Percentiles rank a stretch among this genome's conserved stretches.
Conservation (phyloP, 208 protist species). For the Wallacemonas sp. region DNA sequence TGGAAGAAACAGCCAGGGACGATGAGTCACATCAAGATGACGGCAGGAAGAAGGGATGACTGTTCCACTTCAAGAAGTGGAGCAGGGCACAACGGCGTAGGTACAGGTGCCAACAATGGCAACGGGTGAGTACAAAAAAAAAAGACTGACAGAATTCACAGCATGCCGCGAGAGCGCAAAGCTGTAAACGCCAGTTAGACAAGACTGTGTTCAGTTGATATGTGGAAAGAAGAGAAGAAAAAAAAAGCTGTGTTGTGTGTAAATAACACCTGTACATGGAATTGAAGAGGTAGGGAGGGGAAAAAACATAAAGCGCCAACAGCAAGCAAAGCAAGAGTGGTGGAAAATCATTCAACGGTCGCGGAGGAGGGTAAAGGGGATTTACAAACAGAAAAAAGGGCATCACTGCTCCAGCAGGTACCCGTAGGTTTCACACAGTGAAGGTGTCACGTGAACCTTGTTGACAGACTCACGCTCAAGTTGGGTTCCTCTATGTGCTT, state of each 20-base stretch:
- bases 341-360: too few species aligned
- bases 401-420: slow-evolving; percentile 26
- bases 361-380: not conserved
- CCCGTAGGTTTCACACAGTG: slow-evolving; percentile 67
- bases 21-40: too few species aligned
- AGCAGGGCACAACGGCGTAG: too few species aligned
- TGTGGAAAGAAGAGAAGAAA: not conserved
- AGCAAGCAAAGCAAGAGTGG: not conserved
- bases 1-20: too few species aligned
- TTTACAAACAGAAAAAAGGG: not conserved
- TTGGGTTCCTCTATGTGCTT: slow-evolving; percentile 45
- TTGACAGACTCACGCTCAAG: slow-evolving; percentile 51
- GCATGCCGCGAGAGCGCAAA: too few species aligned
- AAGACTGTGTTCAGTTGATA: too few species aligned
- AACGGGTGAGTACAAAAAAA: too few species aligned
- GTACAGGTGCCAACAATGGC: too few species aligned
- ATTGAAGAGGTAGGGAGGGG: not conserved
- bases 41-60: too few species aligned
- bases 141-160: too few species aligned
- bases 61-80: too few species aligned
- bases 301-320: not conserved
- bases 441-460: slow-evolving; percentile 50
- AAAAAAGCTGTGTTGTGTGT: not conserved
- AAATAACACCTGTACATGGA: not conserved
- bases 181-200: too few species aligned